Percentiles rank a stretch among this genome's conserved stretches.
These are phyloP conservation scores for Trichophyton schoenleinii DNA, from an alignment of 2,329 filamentous ascomycete species.

Conservation along the genomic window DNA sequence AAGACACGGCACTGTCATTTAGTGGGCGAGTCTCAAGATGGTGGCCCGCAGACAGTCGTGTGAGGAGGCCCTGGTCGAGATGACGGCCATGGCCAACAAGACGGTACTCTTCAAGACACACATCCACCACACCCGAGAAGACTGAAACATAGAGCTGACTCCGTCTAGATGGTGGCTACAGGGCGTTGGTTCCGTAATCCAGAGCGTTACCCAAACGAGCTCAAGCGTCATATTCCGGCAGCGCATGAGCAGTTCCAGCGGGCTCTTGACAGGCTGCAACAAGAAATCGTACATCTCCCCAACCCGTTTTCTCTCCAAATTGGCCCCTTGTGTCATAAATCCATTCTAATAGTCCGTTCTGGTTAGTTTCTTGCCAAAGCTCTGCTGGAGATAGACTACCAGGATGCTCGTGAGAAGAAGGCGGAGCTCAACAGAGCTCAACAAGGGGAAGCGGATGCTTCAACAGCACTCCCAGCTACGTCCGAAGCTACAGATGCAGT, in stretches of 20 bases:
- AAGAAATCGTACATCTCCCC: constrained; percentile 29
- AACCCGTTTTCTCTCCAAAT: not conserved
- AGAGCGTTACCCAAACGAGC: constrained; percentile 22
- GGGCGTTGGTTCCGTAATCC: constrained; percentile 31
- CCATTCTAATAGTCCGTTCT: not conserved
- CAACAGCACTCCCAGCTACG: not conserved
- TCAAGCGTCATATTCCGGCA: constrained; percentile 28
- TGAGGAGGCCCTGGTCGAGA: constrained; percentile 23
- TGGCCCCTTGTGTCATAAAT: not conserved
- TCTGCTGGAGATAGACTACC: constrained; percentile 32
- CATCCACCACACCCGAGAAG: not conserved
- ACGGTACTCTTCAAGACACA: constrained; percentile 18
- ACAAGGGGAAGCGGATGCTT: not conserved
- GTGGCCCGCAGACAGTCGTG: constrained; percentile 1
- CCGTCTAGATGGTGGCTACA: constrained; percentile 28
- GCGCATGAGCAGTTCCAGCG: constrained; percentile 30
- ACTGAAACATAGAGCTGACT: not conserved
- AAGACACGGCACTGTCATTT: not conserved
- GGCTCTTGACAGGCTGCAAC: constrained; percentile 29
- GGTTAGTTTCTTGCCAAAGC: constrained; percentile 32
- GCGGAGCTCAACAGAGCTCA: constrained; percentile 3
- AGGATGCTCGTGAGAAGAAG: constrained; percentile 24
- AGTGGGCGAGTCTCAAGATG: not conserved
- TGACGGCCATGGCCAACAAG: constrained; percentile 27
- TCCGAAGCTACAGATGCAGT: not conserved